Percentiles rank a stretch among this genome's conserved stretches.
These are phyloP conservation scores for Amphicarpaea edgeworthii DNA, from an alignment of 306 rosid genomes.

Conservation along the genomic window DNA sequence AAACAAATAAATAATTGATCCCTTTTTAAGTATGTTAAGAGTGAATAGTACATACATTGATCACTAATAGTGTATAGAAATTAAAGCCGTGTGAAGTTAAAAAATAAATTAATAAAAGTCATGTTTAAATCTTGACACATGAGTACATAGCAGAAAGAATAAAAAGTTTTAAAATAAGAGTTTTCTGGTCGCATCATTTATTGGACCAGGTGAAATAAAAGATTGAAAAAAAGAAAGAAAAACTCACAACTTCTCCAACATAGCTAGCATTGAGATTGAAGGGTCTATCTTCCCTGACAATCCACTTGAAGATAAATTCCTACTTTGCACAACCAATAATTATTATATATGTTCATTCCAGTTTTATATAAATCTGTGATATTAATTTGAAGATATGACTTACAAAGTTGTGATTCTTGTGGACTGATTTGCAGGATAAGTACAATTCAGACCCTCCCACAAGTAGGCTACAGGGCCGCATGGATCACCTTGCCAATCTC, in stretches of 20 bases:
- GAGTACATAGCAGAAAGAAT: neutral
- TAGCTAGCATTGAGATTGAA: too few species aligned
- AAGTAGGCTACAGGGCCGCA: constrained; percentile 50
- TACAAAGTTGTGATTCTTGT: constrained; percentile 35
- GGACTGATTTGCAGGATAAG: neutral
- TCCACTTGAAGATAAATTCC: too few species aligned
- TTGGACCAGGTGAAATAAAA: neutral
- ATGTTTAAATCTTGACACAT: neutral
- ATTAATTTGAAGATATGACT: constrained; percentile 19
- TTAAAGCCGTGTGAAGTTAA: too few species aligned
- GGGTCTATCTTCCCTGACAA: too few species aligned
- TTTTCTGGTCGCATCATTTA: neutral
- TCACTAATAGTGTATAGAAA: too few species aligned
- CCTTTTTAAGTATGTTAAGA: neutral
- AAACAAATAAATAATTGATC: neutral
- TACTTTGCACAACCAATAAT: neutral
- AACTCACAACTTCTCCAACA: neutral
- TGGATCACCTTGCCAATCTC: constrained; percentile 70
- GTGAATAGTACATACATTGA: too few species aligned
- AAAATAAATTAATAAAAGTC: too few species aligned
- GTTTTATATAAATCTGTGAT: neutral
- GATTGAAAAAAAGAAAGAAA: neutral
- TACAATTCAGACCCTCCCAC: constrained; percentile 64
- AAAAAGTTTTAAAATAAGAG: neutral
- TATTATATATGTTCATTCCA: neutral